Base-by-base conservation (phyloP, 495 filamentous ascomycete species). In the Letharia columbiana region DNA sequence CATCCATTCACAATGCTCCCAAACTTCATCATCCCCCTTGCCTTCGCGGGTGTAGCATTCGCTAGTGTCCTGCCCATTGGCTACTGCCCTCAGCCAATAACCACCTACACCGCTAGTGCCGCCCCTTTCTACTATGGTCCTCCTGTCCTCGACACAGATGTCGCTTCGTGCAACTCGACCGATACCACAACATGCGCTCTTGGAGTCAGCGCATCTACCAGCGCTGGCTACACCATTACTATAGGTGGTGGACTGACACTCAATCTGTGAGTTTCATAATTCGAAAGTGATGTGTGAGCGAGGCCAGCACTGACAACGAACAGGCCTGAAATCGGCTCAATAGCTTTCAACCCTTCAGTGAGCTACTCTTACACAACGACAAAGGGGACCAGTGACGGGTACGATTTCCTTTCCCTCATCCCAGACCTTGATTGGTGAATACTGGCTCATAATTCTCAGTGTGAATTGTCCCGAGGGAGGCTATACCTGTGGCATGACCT, bases 401-500 rank as follows among this genome's bases (percentile, higher is more conserved):
- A 52, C 23, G 49, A 31, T 23, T 52, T 28, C 13, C 23, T 13
- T 28, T 7, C 23, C 23, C 47, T 13, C 28, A 50, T 52, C n/a
- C 23, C 49, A 13, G n/a, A 11, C 49, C 49, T 28, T 17, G 23
- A 52, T 31, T 52, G 11, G 49, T 11, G 23, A 28, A 52, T 31
- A 3, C n/a, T 13, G 3, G 23, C 49, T 52, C 12, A 52, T 9
- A 52, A 4, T 31, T 52, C 5, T 10, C 49, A 52, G 49, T 11
- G 49, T 31, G 10, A 52, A 52, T 13, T 52, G 49, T 31, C 49
- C 49, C 6, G 49, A 52, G 15, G 31, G 31, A 56, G 31, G 40
- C 39, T 45, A 45, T 12, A 64, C 49, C 20, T 64, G 40, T 9
- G 62, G 62, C 39, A 56, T 64, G 50, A 57, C 50, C 50, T 64